Evolutionary conservation across 2,329 filamentous ascomycete genomes (phyloP).

Genomic region (Amylocarpus encephaloides): DNA sequence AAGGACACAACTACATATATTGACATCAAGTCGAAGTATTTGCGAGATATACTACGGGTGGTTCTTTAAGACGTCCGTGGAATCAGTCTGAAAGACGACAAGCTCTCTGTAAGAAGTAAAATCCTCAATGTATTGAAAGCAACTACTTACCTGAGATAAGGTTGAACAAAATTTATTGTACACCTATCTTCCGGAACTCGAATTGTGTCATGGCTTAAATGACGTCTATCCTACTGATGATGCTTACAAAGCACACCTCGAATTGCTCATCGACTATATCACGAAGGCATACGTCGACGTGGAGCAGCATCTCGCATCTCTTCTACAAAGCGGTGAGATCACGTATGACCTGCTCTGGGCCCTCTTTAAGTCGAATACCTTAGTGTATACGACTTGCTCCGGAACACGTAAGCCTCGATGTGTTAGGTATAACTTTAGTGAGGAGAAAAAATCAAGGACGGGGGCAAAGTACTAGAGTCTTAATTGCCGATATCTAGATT

Average conservation of each 20-base stretch:
- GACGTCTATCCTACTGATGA: too few species aligned
- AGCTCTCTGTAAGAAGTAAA: neutral
- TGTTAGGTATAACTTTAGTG: slow-evolving; percentile 18
- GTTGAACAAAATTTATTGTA: too few species aligned
- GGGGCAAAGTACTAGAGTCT: slow-evolving; percentile 11
- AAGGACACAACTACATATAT: neutral
- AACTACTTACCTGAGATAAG: too few species aligned
- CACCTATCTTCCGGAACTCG: too few species aligned
- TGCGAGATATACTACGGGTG: neutral
- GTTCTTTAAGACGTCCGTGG: neutral
- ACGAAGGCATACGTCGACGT: too few species aligned
- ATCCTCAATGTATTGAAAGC: too few species aligned
- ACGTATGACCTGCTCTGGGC: slow-evolving; percentile 33
- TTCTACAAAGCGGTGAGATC: slow-evolving; percentile 15
- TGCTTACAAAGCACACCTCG: too few species aligned
- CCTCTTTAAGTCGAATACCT: slow-evolving; percentile 32
- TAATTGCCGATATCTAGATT: slow-evolving; percentile 26
- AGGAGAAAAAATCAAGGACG: slow-evolving; percentile 14
- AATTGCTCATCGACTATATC: too few species aligned
- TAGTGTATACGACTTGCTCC: slow-evolving; percentile 26
- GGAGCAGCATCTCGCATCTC: too few species aligned
- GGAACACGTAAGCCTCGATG: slow-evolving; percentile 17
- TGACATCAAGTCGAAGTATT: neutral
- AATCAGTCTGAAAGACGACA: neutral
- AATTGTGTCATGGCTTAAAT: too few species aligned